Base-by-base conservation (phyloP, 2,329 filamentous ascomycete species). In the Myrmaecium sp. region DNA sequence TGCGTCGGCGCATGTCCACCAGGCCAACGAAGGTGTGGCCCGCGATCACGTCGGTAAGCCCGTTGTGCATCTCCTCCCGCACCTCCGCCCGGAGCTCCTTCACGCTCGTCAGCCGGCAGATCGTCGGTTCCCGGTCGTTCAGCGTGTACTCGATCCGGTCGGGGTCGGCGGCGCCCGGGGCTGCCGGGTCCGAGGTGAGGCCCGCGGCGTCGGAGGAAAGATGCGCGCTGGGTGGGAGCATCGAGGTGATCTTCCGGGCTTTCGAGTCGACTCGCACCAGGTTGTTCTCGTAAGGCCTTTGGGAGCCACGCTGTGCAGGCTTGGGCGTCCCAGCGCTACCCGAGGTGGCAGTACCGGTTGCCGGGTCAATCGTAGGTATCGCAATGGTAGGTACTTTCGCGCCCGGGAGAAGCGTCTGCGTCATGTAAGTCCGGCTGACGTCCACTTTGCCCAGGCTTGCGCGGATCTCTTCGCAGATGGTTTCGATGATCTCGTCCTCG, bases 11-110 rank as follows among this genome's bases (percentile, higher is more conserved):
- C 42, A 86, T 78, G 43, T 98, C 89, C 2, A 95, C 81, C 14
- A 98, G 63, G 3, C 89, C 89, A 25, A 98, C 80, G 48, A 94
- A 98, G 1, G 81, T 93, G 46, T 92, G 83, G 12, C 72, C 74
- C 8, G 79, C 73, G 40, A 95, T 80, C 9, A 89, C 70, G 31
- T 94, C 83, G 1, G 81, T 92, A 19, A 98, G 62, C 28, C 77
- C 77, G 37, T 75, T 71, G 51, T 98, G 83, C 61, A 84, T 81
- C 3, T 70, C 63, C 18, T 81, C 74, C 12, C 84, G 74, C 9
- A 95, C 84, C 30, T 70, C 66, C 9, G 77, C 68, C 13, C 86
- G 80, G 8, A 98, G 68, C 36, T 78, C 73, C 47, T 84, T 91
- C 41, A 98, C 59, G 18, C 82, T 92, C n/a, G 69, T 72, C 5